Evolutionary conservation across 1,284 basidiomycete species (phyloP), one percentile per base, ranked within the genome.

Genomic region (Pseudozyma flocculosa): DNA sequence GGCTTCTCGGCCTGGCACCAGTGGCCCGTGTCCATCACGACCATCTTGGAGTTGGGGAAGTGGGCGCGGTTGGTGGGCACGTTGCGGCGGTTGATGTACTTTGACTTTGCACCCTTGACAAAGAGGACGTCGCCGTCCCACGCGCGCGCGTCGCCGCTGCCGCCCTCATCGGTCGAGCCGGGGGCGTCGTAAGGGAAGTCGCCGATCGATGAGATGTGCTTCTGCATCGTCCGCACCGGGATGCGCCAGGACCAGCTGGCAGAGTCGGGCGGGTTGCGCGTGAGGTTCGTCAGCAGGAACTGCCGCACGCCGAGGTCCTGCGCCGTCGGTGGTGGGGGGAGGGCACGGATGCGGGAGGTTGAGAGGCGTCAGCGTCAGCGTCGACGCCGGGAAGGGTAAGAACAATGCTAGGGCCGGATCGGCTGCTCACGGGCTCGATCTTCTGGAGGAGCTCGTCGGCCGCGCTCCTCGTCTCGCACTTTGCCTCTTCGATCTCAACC

Each of bases 281-380:
- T 76, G 3, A 93, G 82, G 78, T 93, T 93, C 13, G 90, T 92
- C 36, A 92, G 81, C 17, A 93, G 82, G 79, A 92, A 93, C 17
- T 86, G 85, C 23, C 88, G 85, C 23, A 88, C 82, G 48, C 81
- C 80, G 1, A 85, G 73, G 54, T 92, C 87, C 45, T 52, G 29
- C n/a, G 1, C 38, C n/a, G 48, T 13, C 29, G 26, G 8, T 19
- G 18, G 37, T 9, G 10, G 4, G 21, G 24, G 11, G 24, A 5
- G 21, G 18, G 22, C 14, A 50, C 49, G 29, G 26, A n/a, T n/a
- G n/a, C n/a, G n/a, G n/a, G n/a, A n/a, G n/a, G n/a, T n/a, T n/a
- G n/a, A n/a, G n/a, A n/a, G n/a, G n/a, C n/a, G n/a, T n/a, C n/a
- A n/a, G n/a, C n/a, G n/a, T n/a, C n/a, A n/a, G n/a, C n/a, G n/a